These are phyloP conservation scores for Clonostachys chloroleuca DNA, from an alignment of 2,329 filamentous ascomycete species.

Conservation along the genomic window DNA sequence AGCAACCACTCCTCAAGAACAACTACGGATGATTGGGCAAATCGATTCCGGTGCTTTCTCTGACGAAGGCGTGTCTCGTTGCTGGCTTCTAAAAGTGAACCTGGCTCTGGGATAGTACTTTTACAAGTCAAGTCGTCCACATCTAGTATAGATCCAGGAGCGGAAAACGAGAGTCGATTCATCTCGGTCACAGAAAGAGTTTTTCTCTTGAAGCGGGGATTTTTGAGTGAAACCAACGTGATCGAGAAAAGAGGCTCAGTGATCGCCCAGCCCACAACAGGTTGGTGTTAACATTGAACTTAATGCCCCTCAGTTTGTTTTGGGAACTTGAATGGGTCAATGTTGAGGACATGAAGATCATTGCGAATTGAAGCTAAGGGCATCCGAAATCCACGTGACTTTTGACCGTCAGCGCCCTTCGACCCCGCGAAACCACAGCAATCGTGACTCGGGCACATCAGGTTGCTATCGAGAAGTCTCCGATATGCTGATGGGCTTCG, in stretches of 20 bases:
- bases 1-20: background rate
- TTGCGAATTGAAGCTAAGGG: background rate
- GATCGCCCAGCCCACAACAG: too few species aligned
- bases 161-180: background rate
- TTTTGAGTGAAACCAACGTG: background rate
- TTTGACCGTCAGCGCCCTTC: background rate
- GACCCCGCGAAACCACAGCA: too few species aligned
- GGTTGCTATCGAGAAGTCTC: too few species aligned
- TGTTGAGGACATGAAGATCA: background rate
- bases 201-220: background rate
- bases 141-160: too few species aligned
- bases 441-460: too few species aligned
- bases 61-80: background rate
- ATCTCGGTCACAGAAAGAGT: background rate
- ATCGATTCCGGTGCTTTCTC: background rate
- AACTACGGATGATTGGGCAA: background rate
- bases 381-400: background rate
- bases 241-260: too few species aligned
- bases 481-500: too few species aligned
- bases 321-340: too few species aligned
- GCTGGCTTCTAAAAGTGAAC: background rate
- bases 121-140: too few species aligned
- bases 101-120: too few species aligned
- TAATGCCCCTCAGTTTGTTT: too few species aligned
- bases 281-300: too few species aligned